Evolutionary conservation across 805 yeast genomes (phyloP), one percentile per base, ranked within the genome.

Genomic region (Suhomyces emberorum): DNA sequence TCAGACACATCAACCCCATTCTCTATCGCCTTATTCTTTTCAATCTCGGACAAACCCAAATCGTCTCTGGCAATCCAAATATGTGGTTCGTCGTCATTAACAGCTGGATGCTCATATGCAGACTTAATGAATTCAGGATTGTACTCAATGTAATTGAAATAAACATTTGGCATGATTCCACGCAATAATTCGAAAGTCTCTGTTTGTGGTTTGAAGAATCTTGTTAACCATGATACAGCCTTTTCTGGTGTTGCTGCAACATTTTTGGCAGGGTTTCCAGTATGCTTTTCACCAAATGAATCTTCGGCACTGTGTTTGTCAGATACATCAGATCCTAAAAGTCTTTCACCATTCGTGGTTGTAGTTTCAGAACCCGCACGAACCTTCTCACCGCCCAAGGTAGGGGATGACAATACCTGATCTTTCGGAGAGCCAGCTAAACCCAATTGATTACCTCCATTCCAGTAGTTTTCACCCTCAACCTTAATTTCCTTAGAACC

Each of bases 31-130:
- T 71, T 71, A 23, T 63, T 64, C 43, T 79, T 72, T 52, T 82
- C 80, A 39, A 72, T 69, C 33, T 72, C 72, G 12, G 85, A 73
- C 36, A 85, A 67, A 4, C 93, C 91, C 65, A 79, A 61, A 4
- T 73, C 64, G 57, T 85, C 95, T 46, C 65, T 73, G 28, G 83
- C 78, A 43, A 83, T 65, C 95, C 95, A 85, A 33, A 83, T 65
- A 38, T 73, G 72, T 20, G 88, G 86, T 42, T 65, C 77, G 6
- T 62, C 71, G 21, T 69, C 80, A n/a, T 54, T 59, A 25, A 78
- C 72, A 27, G 75, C 73, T 16, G 87, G 86, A 49, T 78, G 75
- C 24, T 70, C 65, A 48, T 77, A 81, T 15, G 73, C 69, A 34
- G 57, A 52, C 39, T 58, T 56, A 22, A 68, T 50, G 42, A 66